Evolutionary conservation across 768 basidiomycete species (phyloP).

Genomic region (Boletus barrowsii): DNA sequence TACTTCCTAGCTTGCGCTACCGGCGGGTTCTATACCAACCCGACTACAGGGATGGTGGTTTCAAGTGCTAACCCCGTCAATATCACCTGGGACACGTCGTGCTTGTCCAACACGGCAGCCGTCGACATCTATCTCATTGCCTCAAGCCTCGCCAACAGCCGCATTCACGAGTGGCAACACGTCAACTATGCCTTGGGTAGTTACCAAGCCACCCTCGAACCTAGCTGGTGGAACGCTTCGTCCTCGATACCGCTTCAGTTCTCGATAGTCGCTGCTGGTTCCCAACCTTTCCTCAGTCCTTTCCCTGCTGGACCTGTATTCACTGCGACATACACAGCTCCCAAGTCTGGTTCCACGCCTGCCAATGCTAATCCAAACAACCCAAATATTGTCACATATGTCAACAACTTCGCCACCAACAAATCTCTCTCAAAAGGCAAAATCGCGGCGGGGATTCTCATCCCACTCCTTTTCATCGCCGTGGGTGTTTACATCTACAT

Average conservation of each 20-base stretch:
- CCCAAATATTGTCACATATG: slow-evolving; percentile 37
- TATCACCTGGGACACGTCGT: slow-evolving; percentile 65
- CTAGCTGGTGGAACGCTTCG: slow-evolving; percentile 72
- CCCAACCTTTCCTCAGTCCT: slow-evolving; percentile 48
- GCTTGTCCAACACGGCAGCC: slow-evolving; percentile 41
- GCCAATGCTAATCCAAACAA: slow-evolving; percentile 40
- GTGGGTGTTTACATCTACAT: slow-evolving; percentile 48
- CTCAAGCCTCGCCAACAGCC: slow-evolving; percentile 38
- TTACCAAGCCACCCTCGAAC: slow-evolving; percentile 49
- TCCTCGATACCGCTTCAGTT: slow-evolving; percentile 51
- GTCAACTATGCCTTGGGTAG: slow-evolving; percentile 48
- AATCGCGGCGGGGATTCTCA: slow-evolving; percentile 61
- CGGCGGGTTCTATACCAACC: slow-evolving; percentile 62
- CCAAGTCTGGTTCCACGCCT: slow-evolving; percentile 38
- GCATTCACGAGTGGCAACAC: slow-evolving; percentile 56
- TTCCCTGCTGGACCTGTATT: slow-evolving; percentile 69
- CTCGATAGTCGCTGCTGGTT: slow-evolving; percentile 49
- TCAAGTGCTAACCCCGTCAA: slow-evolving; percentile 47
- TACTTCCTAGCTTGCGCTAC: slow-evolving; percentile 44
- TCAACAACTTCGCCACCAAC: slow-evolving; percentile 37
- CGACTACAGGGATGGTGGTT: slow-evolving; percentile 45
- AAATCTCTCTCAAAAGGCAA: slow-evolving; percentile 46
- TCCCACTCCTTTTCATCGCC: slow-evolving; percentile 59
- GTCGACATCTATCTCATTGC: slow-evolving; percentile 72
- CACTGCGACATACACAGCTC: slow-evolving; percentile 54